A percentile compares a stretch with the other conserved stretches of the same genome.
Evolutionary conservation across 495 filamentous ascomycete species (phyloP).

Genomic region (Cudoniella acicularis): DNA sequence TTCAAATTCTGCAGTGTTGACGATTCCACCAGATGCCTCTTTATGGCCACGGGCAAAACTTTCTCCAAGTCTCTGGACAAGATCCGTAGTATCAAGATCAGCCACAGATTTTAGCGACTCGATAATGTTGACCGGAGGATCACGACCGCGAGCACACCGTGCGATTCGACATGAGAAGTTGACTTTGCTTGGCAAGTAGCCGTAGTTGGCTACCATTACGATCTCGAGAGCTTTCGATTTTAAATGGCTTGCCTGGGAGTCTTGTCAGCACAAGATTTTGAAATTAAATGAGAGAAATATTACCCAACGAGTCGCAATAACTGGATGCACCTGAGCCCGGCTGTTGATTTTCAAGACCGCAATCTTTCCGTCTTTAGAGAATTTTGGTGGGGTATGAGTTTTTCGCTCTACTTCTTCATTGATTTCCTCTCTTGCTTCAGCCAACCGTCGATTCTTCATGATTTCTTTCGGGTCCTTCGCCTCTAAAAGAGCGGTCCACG

Average conservation of each 20-base stretch:
- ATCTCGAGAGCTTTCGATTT: slow-evolving; percentile 48
- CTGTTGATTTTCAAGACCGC: slow-evolving; percentile 53
- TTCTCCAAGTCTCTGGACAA: slow-evolving; percentile 47
- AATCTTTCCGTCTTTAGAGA: slow-evolving; percentile 50
- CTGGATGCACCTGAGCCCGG: slow-evolving; percentile 51
- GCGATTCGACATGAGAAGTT: slow-evolving; percentile 58
- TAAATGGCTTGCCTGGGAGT: slow-evolving; percentile 38
- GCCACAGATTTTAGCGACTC: slow-evolving; percentile 43
- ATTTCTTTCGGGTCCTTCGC: slow-evolving; percentile 39
- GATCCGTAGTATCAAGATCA: slow-evolving; percentile 33
- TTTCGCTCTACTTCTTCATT: slow-evolving; percentile 51
- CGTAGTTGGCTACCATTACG: slow-evolving; percentile 55
- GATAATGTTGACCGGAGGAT: slow-evolving; percentile 54
- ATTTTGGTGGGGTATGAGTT: slow-evolving; percentile 52
- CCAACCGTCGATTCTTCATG: slow-evolving; percentile 38
- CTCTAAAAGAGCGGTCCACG: slow-evolving; percentile 48
- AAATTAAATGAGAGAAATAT: neutral
- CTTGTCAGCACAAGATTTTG: neutral
- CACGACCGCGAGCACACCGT: slow-evolving; percentile 37
- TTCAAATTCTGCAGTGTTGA: slow-evolving; percentile 50
- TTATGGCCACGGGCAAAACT: slow-evolving; percentile 56
- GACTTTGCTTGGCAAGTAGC: slow-evolving; percentile 51
- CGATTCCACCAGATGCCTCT: slow-evolving; percentile 55
- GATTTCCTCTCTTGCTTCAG: slow-evolving; percentile 45
- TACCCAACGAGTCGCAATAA: slow-evolving; percentile 56